Conservation (phyloP, 116 monocot genomes). For the Trichopus zeylanicus region DNA sequence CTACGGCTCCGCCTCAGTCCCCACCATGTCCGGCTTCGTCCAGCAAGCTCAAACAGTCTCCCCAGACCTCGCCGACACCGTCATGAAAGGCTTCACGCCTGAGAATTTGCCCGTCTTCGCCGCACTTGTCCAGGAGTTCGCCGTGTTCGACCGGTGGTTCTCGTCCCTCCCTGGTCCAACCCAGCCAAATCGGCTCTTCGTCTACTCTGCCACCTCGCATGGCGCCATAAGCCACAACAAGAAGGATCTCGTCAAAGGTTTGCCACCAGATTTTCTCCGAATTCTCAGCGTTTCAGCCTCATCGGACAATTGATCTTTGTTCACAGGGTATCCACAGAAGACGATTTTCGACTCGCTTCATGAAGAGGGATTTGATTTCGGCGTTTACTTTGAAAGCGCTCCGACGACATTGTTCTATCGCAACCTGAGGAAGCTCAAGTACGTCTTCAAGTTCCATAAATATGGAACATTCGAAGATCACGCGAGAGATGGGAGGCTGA, state of each 20-base stretch:
- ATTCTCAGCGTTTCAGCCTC: too few relatives aligned
- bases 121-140: constrained; percentile 38
- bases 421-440: constrained; percentile 37
- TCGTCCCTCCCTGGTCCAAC: constrained; percentile 63
- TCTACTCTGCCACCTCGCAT: constrained; percentile 73
- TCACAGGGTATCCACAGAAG: constrained; percentile 68
- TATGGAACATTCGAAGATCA: constrained; percentile 38
- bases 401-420: constrained; percentile 66
- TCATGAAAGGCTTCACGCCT: constrained; percentile 60
- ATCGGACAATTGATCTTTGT: too few relatives aligned
- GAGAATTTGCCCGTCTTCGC: constrained; percentile 43
- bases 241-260: constrained; percentile 29
- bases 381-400: constrained; percentile 50
- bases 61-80: constrained; percentile 18
- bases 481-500: constrained; percentile 34
- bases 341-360: constrained; percentile 77
- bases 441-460: constrained; percentile 36
- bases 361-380: constrained; percentile 41
- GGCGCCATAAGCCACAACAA: constrained; percentile 41
- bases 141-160: constrained; percentile 80
- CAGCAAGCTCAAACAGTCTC: constrained; percentile 40
- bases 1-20: constrained; percentile 22
- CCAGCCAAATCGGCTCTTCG: constrained; percentile 71
- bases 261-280: too few relatives aligned
- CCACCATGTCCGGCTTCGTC: constrained; percentile 71